Evolutionary conservation across 2,329 filamentous ascomycete species (phyloP).

Genomic region (Aspergillus brasiliensis): DNA sequence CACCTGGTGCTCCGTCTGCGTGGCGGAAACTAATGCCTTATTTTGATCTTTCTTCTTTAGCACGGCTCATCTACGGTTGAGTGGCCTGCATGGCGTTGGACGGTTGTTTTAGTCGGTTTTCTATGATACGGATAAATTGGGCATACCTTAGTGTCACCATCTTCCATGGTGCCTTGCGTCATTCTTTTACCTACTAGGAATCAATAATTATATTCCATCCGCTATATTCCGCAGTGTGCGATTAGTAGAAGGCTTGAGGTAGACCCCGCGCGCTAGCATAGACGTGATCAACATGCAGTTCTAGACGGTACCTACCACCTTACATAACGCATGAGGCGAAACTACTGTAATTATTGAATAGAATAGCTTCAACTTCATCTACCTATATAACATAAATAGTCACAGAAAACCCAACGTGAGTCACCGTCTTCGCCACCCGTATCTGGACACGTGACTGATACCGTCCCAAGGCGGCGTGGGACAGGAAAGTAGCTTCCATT

Average conservation of each 20-base stretch:
- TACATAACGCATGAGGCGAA: no score
- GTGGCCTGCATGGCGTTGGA: conserved; percentile 43
- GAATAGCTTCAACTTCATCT: no score
- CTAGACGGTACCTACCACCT: not conserved
- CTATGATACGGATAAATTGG: conserved; percentile 23
- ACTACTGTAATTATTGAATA: no score
- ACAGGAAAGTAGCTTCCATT: not conserved
- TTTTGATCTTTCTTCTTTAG: conserved; percentile 19
- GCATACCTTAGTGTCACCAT: conserved; percentile 26
- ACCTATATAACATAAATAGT: not conserved
- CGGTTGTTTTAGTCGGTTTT: conserved; percentile 28
- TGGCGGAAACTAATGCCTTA: conserved; percentile 45
- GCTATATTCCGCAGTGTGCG: not conserved
- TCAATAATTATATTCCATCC: not conserved
- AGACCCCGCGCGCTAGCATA: not conserved
- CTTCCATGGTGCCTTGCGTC: conserved; percentile 22
- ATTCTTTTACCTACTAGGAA: conserved; percentile 21
- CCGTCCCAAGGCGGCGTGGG: conserved; percentile 3
- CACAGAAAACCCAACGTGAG: not conserved
- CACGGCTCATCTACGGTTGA: conserved; percentile 31
- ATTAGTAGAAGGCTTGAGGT: not conserved
- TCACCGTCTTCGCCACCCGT: not conserved
- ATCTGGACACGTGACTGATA: conserved; percentile 10
- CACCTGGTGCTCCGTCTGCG: conserved; percentile 58
- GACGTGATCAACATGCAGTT: not conserved